Evolutionary conservation across 495 filamentous ascomycete species (phyloP), one percentile per base, ranked within the genome.

Genomic region (Neurospora sp.): DNA sequence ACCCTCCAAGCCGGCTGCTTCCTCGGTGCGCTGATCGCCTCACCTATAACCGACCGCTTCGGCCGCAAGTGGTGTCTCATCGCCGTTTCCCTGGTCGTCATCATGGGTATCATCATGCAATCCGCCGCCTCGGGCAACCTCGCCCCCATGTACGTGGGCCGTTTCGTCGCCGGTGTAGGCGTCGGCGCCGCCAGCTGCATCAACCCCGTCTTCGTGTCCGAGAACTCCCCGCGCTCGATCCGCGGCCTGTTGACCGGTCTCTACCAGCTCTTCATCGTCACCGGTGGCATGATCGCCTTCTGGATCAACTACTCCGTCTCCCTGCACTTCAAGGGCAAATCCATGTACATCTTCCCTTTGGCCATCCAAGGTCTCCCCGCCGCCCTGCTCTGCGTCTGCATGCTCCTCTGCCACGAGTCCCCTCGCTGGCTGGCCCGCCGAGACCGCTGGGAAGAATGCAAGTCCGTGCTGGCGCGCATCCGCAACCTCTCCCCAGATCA

Each of bases 381-480:
- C 34, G 66, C 79, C 54, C 83, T 89, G 39, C 85, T 93, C 9
- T 87, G 90, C 73, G 36, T 79, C 69, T 86, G 88, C 75, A 86
- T 88, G 81, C 78, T 85, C 59, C 83, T 83, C 36, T 87, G 84
- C 79, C 89, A 91, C 62, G 92, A 93, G 76, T 91, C 89, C 5
- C 91, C 92, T 7, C 86, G 92, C 40, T 93, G 88, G 85, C 86
- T 93, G 19, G 91, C 91, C 10, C 87, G 88, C 69, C 85, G 87
- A 75, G 91, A 92, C 78, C 84, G 87, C 39, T 92, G 91, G 90
- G 92, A 93, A 76, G 86, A 89, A 45, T 88, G 90, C 19, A 86
- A 85, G 70, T 72, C 71, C 0, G 86, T 88, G 3, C 85, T 92
- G 31, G 80, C 82, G 21, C 83, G 83, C 59, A 86, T 91, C 59